A percentile compares a stretch with the other conserved stretches of the same genome.
Evolutionary conservation across 2,329 filamentous ascomycete species (phyloP).

Genomic region (Colletotrichum sp.): DNA sequence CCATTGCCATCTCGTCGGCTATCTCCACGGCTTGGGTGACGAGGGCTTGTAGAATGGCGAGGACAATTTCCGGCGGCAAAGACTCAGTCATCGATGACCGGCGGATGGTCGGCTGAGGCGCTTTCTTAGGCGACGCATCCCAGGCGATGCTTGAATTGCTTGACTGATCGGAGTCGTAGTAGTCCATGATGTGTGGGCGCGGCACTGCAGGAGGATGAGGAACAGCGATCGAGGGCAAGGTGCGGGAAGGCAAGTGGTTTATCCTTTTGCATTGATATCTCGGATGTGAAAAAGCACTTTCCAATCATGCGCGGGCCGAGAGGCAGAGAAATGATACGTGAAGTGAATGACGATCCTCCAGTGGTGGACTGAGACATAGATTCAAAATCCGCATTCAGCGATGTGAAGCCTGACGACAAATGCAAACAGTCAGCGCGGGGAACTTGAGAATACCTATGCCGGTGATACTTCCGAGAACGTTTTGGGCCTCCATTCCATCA

Average conservation of each 20-base stretch:
- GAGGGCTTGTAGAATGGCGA: background rate
- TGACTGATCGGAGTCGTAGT: background rate
- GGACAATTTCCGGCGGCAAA: background rate
- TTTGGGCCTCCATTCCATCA: background rate
- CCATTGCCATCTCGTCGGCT: background rate
- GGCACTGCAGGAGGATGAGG: background rate
- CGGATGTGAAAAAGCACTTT: background rate
- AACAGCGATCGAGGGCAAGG: background rate
- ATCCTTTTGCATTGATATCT: background rate
- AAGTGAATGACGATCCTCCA: background rate
- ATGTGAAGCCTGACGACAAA: background rate
- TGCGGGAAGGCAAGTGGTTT: background rate
- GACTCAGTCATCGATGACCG: background rate
- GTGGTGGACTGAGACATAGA: background rate
- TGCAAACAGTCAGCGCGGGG: background rate
- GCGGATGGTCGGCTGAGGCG: background rate
- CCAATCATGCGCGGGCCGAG: background rate
- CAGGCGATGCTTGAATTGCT: background rate
- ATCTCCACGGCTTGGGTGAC: background rate
- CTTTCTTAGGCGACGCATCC: background rate
- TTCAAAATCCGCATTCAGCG: background rate
- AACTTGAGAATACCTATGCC: background rate
- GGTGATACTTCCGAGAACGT: background rate
- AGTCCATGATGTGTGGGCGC: background rate
- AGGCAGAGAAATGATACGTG: background rate